Percentiles rank a stretch among this genome's conserved stretches.
Evolutionary conservation across 805 yeast genomes (phyloP).

Genomic region (Cephaloascus fragrans): DNA sequence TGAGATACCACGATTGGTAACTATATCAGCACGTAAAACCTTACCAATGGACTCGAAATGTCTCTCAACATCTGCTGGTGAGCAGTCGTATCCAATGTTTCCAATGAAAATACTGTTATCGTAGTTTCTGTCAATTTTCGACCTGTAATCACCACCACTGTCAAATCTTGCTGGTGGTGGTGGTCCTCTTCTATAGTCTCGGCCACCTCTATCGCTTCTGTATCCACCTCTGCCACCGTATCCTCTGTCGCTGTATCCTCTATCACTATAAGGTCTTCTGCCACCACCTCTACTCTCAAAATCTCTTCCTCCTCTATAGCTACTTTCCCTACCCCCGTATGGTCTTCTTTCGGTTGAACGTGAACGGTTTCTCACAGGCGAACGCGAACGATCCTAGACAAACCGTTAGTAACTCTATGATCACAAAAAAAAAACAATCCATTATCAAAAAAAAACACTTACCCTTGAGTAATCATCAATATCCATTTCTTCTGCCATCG

Average conservation of each 20-base stretch:
- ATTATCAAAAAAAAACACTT: slow-evolving; percentile 18
- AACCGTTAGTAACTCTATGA: not conserved
- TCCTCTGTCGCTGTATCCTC: slow-evolving; percentile 10
- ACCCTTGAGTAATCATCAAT: slow-evolving; percentile 54
- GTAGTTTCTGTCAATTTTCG: slow-evolving; percentile 43
- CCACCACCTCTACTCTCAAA: slow-evolving; percentile 9
- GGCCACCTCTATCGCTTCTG: slow-evolving; percentile 12
- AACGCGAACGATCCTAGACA: slow-evolving; percentile 21
- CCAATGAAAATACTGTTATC: slow-evolving; percentile 66
- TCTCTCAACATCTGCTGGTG: slow-evolving; percentile 49
- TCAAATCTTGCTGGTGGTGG: not conserved
- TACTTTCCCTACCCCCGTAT: slow-evolving; percentile 2
- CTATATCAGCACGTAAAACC: slow-evolving; percentile 75
- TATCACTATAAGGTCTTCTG: slow-evolving; percentile 21
- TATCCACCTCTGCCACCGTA: slow-evolving; percentile 16
- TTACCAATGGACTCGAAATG: slow-evolving; percentile 52
- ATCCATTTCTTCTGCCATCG: slow-evolving; percentile 52
- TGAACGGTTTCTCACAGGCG: slow-evolving; percentile 21
- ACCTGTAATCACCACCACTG: slow-evolving; percentile 21
- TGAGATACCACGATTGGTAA: slow-evolving; percentile 68
- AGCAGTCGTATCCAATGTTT: slow-evolving; percentile 57
- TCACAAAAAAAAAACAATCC: not conserved
- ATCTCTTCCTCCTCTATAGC: slow-evolving; percentile 24
- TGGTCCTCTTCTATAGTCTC: slow-evolving; percentile 5
- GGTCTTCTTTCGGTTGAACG: slow-evolving; percentile 26